A percentile compares a stretch with the other conserved stretches of the same genome.
phyloP scores from a whole-genome alignment of 1,139 yeast species.

The Nakaseomyces nivariensis region DNA sequence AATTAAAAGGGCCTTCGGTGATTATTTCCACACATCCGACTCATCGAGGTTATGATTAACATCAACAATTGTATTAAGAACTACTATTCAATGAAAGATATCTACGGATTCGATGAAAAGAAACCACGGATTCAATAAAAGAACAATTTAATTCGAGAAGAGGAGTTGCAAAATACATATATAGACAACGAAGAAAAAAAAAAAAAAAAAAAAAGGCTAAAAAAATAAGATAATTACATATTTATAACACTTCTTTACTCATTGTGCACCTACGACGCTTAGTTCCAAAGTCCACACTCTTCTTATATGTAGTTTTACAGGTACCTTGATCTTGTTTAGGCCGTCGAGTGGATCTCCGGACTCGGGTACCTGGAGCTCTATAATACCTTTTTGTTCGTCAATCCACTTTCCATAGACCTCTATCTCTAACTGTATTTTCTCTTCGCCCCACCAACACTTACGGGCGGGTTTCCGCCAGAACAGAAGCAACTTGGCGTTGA shows the following conservation, averaged over 20 bases:
- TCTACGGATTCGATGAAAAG: no score
- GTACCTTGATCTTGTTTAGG: constrained; percentile 20
- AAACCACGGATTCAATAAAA: no score
- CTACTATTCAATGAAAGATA: no score
- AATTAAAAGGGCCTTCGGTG: neutral
- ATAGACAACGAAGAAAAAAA: neutral
- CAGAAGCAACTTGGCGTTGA: constrained; percentile 57
- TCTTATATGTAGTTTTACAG: constrained; percentile 33
- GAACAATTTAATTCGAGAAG: no score
- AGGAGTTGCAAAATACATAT: no score
- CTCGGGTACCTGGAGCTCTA: constrained; percentile 17
- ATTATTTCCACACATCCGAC: neutral
- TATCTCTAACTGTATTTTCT: constrained; percentile 45
- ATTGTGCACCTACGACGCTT: constrained; percentile 35
- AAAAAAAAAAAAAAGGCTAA: neutral
- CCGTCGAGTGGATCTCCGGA: constrained; percentile 13
- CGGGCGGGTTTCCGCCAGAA: constrained; percentile 99
- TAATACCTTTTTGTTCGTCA: constrained; percentile 8
- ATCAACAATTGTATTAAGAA: no score
- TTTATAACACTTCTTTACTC: constrained; percentile 3
- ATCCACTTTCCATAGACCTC: constrained; percentile 28
- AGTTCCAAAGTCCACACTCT: constrained; percentile 37
- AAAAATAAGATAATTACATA: neutral
- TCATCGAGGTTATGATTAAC: neutral
- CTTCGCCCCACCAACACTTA: constrained; percentile 97